Conservation (phyloP, 1,284 basidiomycete species). For the Flammula alnicola region DNA sequence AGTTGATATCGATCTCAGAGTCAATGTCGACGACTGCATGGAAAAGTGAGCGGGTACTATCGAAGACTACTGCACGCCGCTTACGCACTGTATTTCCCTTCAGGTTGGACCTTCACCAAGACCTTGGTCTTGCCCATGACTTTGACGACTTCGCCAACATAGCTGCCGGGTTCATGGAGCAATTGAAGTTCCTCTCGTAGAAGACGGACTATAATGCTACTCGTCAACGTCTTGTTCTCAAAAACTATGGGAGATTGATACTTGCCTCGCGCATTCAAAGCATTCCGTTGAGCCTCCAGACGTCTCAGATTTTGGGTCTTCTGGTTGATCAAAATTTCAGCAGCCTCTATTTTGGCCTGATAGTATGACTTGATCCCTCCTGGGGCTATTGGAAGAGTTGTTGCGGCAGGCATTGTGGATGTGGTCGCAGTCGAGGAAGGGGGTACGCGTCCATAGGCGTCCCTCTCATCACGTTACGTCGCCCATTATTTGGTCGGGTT, state of each 20-base stretch:
- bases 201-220: conserved; percentile 64
- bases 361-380: conserved; percentile 89
- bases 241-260: conserved; percentile 7
- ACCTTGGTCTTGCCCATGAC: conserved; percentile 99
- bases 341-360: conserved; percentile 93
- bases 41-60: neutral
- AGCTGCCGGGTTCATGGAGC: conserved; percentile 95
- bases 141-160: conserved; percentile 98
- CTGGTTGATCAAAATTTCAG: conserved; percentile 92
- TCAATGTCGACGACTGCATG: conserved; percentile 91
- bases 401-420: conserved; percentile 52
- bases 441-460: conserved; percentile 35
- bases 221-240: conserved; percentile 5
- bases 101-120: conserved; percentile 97
- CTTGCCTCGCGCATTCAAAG: conserved; percentile 91
- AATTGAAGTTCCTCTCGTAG: conserved; percentile 94
- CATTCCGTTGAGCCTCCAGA: conserved; percentile 96
- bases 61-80: neutral
- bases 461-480: conserved; percentile 23
- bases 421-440: conserved; percentile 11
- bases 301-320: conserved; percentile 97
- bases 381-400: conserved; percentile 51
- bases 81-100: conserved; percentile 95
- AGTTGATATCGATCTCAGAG: conserved; percentile 81
- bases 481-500: conserved; percentile 30